Evolutionary conservation across 305 asterid genomes (phyloP), one percentile per base, ranked within the genome.

Genomic region (Solanum hybrid): DNA sequence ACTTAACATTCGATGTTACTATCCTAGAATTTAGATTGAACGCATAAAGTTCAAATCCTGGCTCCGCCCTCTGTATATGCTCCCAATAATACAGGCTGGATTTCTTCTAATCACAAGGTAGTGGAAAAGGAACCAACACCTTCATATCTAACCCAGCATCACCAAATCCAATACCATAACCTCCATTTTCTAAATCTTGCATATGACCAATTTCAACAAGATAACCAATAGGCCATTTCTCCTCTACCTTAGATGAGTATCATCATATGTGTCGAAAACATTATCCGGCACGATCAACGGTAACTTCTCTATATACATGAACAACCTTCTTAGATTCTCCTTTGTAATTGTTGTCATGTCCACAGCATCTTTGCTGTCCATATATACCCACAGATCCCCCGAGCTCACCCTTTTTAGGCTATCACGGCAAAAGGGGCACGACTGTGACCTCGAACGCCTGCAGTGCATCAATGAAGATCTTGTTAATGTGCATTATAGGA

Each of bases 361-460:
- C 14, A 94, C 66, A 7, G 90, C 93, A 81, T 97, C 99, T 92
- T 91, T 94, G 89, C 91, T 90, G 86, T 95, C 98, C 91, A 96
- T 90, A 89, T 93, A 94, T 37, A 97, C 97, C 98, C 98, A 97
- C 13, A 97, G 93, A 90, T 97, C 99, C 85, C 95, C 93, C 0
- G 99, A 97, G 91, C 93, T 92, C 75, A 96, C 98, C 88, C 98
- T 92, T 94, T 95, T 96, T 51, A 97, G 88, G 94, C 97, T 93
- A 91, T 95, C 97, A 3, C 99, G 98, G 91, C 99, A 97, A 89
- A 96, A 97, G 29, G 99, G 99, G 92, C 99, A 97, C 3, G 98
- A 96, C 37, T 96, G 98, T 76, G 99, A 97, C 92, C 96, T 94
- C 11, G 95, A 81, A 10, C 93, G 96, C 99, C 99, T 97, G 95